These are phyloP conservation scores for Emericellopsis atlantica DNA, from an alignment of 2,329 filamentous ascomycete species.

Conservation along the genomic window DNA sequence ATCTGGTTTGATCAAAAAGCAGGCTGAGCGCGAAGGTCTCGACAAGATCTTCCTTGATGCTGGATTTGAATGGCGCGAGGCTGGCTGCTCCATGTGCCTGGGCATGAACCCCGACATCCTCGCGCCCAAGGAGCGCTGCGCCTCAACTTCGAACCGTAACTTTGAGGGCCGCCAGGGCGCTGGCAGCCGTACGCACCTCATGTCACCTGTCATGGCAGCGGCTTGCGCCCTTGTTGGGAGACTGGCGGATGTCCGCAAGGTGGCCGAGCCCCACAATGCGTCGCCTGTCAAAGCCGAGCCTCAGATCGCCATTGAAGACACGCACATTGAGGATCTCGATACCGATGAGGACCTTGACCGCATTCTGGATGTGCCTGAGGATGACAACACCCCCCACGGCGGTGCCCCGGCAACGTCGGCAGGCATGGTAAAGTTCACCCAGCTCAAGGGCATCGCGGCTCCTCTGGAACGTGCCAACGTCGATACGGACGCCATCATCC, in stretches of 20 bases:
- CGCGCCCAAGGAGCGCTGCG: conserved; percentile 82
- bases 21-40: conserved; percentile 83
- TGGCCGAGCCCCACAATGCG: conserved; percentile 40
- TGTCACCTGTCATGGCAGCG: conserved; percentile 95
- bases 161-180: conserved; percentile 95
- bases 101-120: conserved; percentile 98
- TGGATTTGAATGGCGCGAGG: conserved; percentile 96
- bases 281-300: conserved; percentile 30
- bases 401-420: conserved; percentile 30
- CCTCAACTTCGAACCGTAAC: conserved; percentile 92
- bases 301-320: conserved; percentile 17
- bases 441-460: conserved; percentile 76
- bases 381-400: conserved; percentile 42
- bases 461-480: conserved; percentile 82
- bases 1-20: conserved; percentile 84
- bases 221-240: conserved; percentile 82
- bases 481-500: conserved; percentile 98
- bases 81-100: conserved; percentile 96
- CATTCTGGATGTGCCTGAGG: conserved; percentile 47
- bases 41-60: conserved; percentile 87
- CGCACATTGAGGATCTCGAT: conserved; percentile 27
- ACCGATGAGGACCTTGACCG: conserved; percentile 31
- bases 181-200: conserved; percentile 80
- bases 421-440: conserved; percentile 74
- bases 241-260: conserved; percentile 79